These are phyloP conservation scores for Populus trichocarpa DNA, from an alignment of 441 rosid genomes.

Conservation along the genomic window DNA sequence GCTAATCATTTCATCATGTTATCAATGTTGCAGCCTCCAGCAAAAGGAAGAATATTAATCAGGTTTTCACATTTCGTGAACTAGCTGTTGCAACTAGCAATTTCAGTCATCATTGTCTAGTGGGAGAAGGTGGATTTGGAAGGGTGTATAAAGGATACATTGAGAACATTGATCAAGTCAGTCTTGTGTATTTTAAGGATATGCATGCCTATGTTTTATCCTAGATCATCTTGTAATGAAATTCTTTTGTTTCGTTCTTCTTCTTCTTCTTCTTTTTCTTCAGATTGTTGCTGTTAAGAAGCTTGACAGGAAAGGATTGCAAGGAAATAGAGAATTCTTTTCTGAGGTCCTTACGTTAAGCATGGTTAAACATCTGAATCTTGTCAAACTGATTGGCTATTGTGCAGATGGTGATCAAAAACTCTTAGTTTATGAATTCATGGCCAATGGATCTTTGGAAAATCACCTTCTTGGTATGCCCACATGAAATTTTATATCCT, in stretches of 20 bases:
- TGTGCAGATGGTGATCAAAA: slow-evolving; percentile 71
- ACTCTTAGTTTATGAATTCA: slow-evolving; percentile 67
- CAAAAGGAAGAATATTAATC: slow-evolving; percentile 35
- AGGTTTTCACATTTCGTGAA: slow-evolving; percentile 53
- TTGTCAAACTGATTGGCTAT: slow-evolving; percentile 74
- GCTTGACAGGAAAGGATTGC: slow-evolving; percentile 80
- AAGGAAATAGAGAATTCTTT: slow-evolving; percentile 85
- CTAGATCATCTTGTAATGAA: background rate
- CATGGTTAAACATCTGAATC: slow-evolving; percentile 63
- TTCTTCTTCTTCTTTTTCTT: background rate
- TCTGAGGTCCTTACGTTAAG: slow-evolving; percentile 81
- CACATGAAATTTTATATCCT: background rate
- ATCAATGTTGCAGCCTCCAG: slow-evolving; percentile 38
- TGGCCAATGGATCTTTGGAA: slow-evolving; percentile 66
- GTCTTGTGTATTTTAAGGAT: background rate
- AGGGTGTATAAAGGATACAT: slow-evolving; percentile 70
- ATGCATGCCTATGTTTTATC: background rate
- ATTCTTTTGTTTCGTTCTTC: background rate
- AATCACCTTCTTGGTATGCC: slow-evolving; percentile 71
- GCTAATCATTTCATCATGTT: background rate
- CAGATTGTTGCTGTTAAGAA: slow-evolving; percentile 84
- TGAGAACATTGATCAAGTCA: slow-evolving; percentile 41
- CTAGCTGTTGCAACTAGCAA: slow-evolving; percentile 57
- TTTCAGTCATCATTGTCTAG: slow-evolving; percentile 45
- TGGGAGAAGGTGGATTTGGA: slow-evolving; percentile 98